phyloP scores from a whole-genome alignment of 306 rosid species.

The Gynostemma pentaphyllum region DNA sequence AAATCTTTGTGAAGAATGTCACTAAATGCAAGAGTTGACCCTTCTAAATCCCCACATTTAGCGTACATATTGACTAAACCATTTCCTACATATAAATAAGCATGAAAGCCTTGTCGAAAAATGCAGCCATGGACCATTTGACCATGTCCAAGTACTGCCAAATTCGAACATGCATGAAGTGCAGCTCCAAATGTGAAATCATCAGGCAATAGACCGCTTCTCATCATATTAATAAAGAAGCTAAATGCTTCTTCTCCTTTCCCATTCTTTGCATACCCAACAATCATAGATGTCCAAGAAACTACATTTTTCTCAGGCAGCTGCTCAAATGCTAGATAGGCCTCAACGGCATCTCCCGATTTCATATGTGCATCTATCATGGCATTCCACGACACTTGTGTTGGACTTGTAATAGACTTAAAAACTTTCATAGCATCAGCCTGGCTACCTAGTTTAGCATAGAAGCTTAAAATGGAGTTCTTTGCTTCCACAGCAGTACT shows the following conservation, averaged over 20 bases:
- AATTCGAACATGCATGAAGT: slow-evolving; percentile 70
- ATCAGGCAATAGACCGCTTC: slow-evolving; percentile 43
- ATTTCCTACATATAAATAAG: slow-evolving; percentile 41
- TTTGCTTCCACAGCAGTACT: slow-evolving; percentile 40
- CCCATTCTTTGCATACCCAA: slow-evolving; percentile 56
- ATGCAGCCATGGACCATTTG: slow-evolving; percentile 48
- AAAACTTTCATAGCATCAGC: slow-evolving; percentile 35
- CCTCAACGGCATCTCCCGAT: slow-evolving; percentile 42
- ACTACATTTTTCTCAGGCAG: slow-evolving; percentile 50
- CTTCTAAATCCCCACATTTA: slow-evolving; percentile 55
- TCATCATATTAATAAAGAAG: slow-evolving; percentile 48
- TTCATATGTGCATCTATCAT: slow-evolving; percentile 74
- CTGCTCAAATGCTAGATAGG: slow-evolving; percentile 47
- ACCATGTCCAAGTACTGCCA: slow-evolving; percentile 43
- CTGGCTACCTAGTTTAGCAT: slow-evolving; percentile 42
- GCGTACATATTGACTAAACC: slow-evolving; percentile 74
- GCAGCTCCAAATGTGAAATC: slow-evolving; percentile 56
- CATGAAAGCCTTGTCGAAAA: slow-evolving; percentile 32
- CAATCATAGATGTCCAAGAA: slow-evolving; percentile 79
- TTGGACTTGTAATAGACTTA: slow-evolving; percentile 30
- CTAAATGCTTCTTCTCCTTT: slow-evolving; percentile 48
- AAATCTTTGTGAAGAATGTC: slow-evolving; percentile 43
- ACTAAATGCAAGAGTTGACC: slow-evolving; percentile 34
- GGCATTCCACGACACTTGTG: slow-evolving; percentile 74
- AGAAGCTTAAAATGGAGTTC: slow-evolving; percentile 64